Evolutionary conservation across 1,139 yeast genomes (phyloP), one percentile per base, ranked within the genome.

Genomic region (Debaryomyces fabryi): DNA sequence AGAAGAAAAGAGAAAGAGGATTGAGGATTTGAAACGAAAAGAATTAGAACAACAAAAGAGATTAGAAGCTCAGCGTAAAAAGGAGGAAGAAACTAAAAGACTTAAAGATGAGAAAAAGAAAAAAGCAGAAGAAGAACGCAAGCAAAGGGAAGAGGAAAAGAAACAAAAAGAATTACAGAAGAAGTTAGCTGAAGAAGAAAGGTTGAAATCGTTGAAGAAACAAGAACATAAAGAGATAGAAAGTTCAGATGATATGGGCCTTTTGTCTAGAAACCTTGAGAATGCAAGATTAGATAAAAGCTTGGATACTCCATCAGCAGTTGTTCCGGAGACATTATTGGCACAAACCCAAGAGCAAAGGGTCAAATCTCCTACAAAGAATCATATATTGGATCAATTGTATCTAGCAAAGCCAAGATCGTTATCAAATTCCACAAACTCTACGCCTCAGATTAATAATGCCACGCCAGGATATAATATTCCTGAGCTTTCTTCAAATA

Each of bases 1-100:
- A 52, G 86, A 82, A 54, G 84, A 77, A 49, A 84, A 81, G 57
- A 66, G 67, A 50, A 72, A 68, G 53, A 58, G 74, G 25, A 65
- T 72, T 37, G 79, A 76, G 49, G 79, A 74, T 42, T 50, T 66
- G 40, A 63, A 64, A 53, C 52, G 69, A 39, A 80, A 78, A 58
- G 81, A 78, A 37, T 83, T 78, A 53, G 86, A 69, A 42, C 75
- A 71, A 42, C 65, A 63, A 46, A 70, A 64, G 55, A 64, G 64
- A 50, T 59, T 64, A 3, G 77, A 83, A 54, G 80, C 81, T 1
- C 82, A 84, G 24, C 71, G 72, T 48, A 74, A 74, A 53, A 79
- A 74, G 58, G 82, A 72, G 47, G 86, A 82, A 52, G 76, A 73
- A 44, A 64, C 68, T 13, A 63, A 60, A 50, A 64, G 57, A 46